A percentile compares a stretch with the other conserved stretches of the same genome.
Conservation (phyloP, 2,329 filamentous ascomycete species). For the Fusarium circinatum region DNA sequence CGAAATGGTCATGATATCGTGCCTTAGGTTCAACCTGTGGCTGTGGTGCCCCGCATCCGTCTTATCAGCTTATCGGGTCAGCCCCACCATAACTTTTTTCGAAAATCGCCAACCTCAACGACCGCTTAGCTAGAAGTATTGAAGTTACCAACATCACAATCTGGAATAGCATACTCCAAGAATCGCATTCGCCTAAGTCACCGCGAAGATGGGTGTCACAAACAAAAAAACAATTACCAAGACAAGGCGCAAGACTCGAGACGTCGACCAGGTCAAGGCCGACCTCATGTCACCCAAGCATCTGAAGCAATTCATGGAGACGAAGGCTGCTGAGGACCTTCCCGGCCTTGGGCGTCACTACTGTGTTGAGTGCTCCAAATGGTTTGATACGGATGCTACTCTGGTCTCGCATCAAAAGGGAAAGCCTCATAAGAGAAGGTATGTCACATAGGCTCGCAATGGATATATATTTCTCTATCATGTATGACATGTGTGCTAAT, state of each 20-base stretch:
- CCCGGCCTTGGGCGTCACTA: conserved; percentile 88
- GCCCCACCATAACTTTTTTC: conserved; percentile 40
- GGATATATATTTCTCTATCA: conserved; percentile 4
- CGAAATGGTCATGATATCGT: background rate
- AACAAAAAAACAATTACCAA: conserved; percentile 76
- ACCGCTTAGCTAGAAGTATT: conserved; percentile 9
- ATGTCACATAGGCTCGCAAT: conserved; percentile 8
- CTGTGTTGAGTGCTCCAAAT: conserved; percentile 94
- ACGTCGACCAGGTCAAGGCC: conserved; percentile 90
- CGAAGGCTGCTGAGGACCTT: conserved; percentile 85
- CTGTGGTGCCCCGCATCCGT: conserved; percentile 9
- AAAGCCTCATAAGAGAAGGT: conserved; percentile 93
- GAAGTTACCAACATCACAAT: conserved; percentile 1
- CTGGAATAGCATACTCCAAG: background rate
- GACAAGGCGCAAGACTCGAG: conserved; percentile 80
- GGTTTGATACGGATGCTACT: conserved; percentile 88
- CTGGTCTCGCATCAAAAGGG: conserved; percentile 80
- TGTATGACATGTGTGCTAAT: conserved; percentile 32
- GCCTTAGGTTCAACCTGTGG: background rate
- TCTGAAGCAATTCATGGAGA: conserved; percentile 79
- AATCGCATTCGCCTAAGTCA: background rate
- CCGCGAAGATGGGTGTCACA: conserved; percentile 69
- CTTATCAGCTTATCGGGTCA: conserved; percentile 8
- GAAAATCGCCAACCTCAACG: conserved; percentile 35
- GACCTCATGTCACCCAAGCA: conserved; percentile 84